Evolutionary conservation across 495 filamentous ascomycete genomes (phyloP), one percentile per base, ranked within the genome.

Genomic region (Aspergillus conjunctus): DNA sequence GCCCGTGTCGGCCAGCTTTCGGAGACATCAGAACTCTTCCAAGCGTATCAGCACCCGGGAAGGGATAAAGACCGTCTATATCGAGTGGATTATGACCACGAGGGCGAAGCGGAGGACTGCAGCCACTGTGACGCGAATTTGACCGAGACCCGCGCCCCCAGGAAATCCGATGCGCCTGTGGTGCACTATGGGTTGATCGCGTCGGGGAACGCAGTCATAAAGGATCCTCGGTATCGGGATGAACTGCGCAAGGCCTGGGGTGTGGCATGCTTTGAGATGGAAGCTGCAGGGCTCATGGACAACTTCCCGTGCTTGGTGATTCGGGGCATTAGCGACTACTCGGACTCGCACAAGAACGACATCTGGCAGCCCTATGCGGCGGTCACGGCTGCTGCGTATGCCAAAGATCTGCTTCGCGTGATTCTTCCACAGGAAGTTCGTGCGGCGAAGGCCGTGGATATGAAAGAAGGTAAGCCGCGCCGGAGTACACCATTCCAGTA

Each of bases 321-420:
- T n/a, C 15, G 43, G 18, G 43, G 43, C 9, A 46, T 46, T 8
- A 46, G 43, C 18, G 43, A 46, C 43, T 46, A 46, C 43, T 12
- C 43, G 3, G 43, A 46, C 43, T n/a, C 43, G 43, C 43, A 46
- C 43, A 46, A 46, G 43, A 46, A 46, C 18, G 43, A 46, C 15
- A 12, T 46, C 43, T 46, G 43, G 43, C 43, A 46, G 17, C 43
- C 43, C 4, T 46, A 46, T 20, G 43, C 43, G 4, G 43, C 43
- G 18, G 43, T 46, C 8, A 17, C 43, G 18, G 43, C 43, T 4
- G 43, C 43, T 8, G 7, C 43, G 18, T 46, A 46, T 46, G 43
- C 43, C 18, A 46, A 55, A 43, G 52, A 55, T 34, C 52, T 55
- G 1, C 52, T 55, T 20, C 55, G 55, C 14, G 45, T 57, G 31